phyloP scores from a whole-genome alignment of 2,329 filamentous ascomycete genomes.

The Basipetospora sp. region DNA sequence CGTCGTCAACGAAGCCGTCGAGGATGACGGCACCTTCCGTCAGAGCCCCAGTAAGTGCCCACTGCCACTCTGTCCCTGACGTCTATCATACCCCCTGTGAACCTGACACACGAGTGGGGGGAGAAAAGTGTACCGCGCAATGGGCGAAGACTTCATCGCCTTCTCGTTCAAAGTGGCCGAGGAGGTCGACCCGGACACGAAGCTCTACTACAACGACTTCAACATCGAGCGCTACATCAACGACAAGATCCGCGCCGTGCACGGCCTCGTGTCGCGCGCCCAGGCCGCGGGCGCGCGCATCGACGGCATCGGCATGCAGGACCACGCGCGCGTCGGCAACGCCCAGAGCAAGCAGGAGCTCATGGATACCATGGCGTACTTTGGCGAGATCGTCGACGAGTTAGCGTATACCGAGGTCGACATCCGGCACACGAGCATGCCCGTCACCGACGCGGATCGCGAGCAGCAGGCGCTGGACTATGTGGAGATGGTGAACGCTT shows the following conservation, averaged over 20 bases:
- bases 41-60: constrained; percentile 4
- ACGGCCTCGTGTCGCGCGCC: constrained; percentile 24
- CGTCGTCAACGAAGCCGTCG: constrained; percentile 5
- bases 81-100: neutral
- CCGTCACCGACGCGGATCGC: constrained; percentile 23
- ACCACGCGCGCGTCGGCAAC: constrained; percentile 36
- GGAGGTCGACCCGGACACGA: constrained; percentile 31
- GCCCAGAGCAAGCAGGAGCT: constrained; percentile 26
- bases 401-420: constrained; percentile 28
- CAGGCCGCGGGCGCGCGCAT: constrained; percentile 31
- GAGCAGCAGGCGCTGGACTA: constrained; percentile 32
- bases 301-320: constrained; percentile 41
- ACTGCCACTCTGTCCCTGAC: too few species aligned
- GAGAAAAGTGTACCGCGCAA: constrained; percentile 12
- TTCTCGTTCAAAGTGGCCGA: constrained; percentile 36
- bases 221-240: constrained; percentile 29
- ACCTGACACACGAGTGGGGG: neutral
- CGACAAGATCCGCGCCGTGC: constrained; percentile 22
- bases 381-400: constrained; percentile 28
- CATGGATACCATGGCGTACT: constrained; percentile 28
- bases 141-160: constrained; percentile 37
- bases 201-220: constrained; percentile 36
- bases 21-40: constrained; percentile 5
- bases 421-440: constrained; percentile 29
- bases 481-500: constrained; percentile 17